Base-by-base conservation (phyloP, 352 stramenopile species). In the Elongisporangium anandrum region DNA sequence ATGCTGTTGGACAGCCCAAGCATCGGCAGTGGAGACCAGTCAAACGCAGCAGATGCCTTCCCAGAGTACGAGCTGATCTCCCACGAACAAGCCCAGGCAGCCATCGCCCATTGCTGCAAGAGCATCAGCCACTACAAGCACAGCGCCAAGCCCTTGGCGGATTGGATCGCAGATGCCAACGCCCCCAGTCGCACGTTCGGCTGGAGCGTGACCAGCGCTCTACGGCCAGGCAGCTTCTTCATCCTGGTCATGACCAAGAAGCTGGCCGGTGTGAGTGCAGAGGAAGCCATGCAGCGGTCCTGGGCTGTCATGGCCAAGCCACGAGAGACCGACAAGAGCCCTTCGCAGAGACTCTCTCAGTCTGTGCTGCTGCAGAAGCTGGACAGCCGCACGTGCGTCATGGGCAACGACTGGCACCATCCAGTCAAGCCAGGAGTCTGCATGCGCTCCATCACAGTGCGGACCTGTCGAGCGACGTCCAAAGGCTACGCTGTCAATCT, bases 231-330 rank as follows among this genome's bases (percentile, higher is more conserved):
- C 17, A 61, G 80, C 21, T 79, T 83, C 41, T 79, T 79, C 53
- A 72, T 81, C 50, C 72, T 81, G 55, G 77, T 66, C 26, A 81
- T 80, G 53, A 66, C 71, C 38, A 83, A 83, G 58, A 73, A 72
- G 20, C 81, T 83, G 22, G 54, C 47, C 1, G 71, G 64, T 24
- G 67, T 79, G 13, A 73, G 66, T 22, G 59, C 74, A 1, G 64
- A 81, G 38, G 59, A 80, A 23, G 71, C 70, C 50, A 83, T 83
- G 71, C 34, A 74, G 20, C 59, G 61, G 23, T 70, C 72, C 51
- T 83, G 74, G 74, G 63, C 48, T 45, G 64, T 64, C 20, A 61
- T 70, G 29, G 23, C 54, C 21, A 67, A 80, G 22, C 66, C 66
- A 0, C 45, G 63, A 39, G 58, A 64, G 50, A 21, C 66, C 59